Percentiles rank a stretch among this genome's conserved stretches.
These are phyloP conservation scores for Mortierella sp. DNA, from an alignment of 371 early-diverging fungal species.

Conservation along the genomic window DNA sequence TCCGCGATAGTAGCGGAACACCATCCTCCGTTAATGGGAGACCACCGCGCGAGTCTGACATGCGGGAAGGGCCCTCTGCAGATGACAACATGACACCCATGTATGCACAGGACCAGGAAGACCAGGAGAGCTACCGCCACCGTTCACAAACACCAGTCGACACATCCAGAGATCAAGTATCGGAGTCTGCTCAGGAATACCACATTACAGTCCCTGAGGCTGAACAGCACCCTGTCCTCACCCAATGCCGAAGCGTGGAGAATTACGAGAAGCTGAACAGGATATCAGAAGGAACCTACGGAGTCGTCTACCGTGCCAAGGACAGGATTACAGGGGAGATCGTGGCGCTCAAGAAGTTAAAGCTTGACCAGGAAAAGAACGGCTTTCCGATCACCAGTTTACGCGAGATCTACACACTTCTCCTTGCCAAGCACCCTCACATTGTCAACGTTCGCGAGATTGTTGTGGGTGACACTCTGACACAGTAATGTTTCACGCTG, in stretches of 20 bases:
- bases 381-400: slow-evolving; percentile 97
- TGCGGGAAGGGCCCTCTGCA: slow-evolving; percentile 12
- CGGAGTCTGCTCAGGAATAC: slow-evolving; percentile 22
- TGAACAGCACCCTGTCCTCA: slow-evolving; percentile 60
- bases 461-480: slow-evolving; percentile 84
- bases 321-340: slow-evolving; percentile 93
- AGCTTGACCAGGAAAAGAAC: slow-evolving; percentile 93
- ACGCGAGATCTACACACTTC: slow-evolving; percentile 93
- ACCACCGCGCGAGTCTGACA: slow-evolving; percentile 22
- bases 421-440: slow-evolving; percentile 92
- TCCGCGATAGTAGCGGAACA: slow-evolving; percentile 42
- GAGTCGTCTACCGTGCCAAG: slow-evolving; percentile 97
- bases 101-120: slow-evolving; percentile 9
- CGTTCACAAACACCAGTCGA: background rate
- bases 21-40: slow-evolving; percentile 30
- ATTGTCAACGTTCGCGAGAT: slow-evolving; percentile 97
- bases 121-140: background rate
- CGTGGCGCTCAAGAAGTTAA: slow-evolving; percentile 98
- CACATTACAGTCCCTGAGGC: slow-evolving; percentile 37
- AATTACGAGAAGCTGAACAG: slow-evolving; percentile 93
- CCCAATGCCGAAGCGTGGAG: slow-evolving; percentile 84
- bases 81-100: slow-evolving; percentile 15
- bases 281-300: slow-evolving; percentile 99
- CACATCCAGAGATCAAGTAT: background rate
- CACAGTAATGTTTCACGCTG: slow-evolving; percentile 69